Evolutionary conservation across 2,329 filamentous ascomycete genomes (phyloP).

Genomic region (Basipetospora chlamydospora): DNA sequence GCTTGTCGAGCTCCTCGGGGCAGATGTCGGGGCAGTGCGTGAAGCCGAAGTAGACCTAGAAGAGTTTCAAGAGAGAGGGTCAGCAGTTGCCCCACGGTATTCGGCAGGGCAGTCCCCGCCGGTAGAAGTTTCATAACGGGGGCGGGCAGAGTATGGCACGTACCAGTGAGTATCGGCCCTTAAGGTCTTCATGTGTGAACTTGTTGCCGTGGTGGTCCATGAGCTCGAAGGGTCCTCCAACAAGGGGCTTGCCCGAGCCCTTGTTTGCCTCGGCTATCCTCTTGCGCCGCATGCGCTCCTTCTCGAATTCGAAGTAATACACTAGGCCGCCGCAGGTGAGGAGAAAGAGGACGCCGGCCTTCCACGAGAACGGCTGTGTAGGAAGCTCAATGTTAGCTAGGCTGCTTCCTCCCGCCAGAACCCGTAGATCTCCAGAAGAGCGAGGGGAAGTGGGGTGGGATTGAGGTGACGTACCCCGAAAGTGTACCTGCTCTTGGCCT

Average conservation of each 20-base stretch:
- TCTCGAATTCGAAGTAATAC: slow-evolving; percentile 88
- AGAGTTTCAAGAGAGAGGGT: background rate
- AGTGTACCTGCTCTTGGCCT: slow-evolving; percentile 42
- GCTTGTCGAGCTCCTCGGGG: slow-evolving; percentile 97
- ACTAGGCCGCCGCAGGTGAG: slow-evolving; percentile 61
- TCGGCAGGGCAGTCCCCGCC: too few relatives aligned
- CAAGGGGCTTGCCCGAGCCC: slow-evolving; percentile 82
- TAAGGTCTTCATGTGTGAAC: slow-evolving; percentile 68
- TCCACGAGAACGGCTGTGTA: slow-evolving; percentile 77
- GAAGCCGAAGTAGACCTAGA: slow-evolving; percentile 92
- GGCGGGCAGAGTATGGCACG: slow-evolving; percentile 14
- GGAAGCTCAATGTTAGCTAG: slow-evolving; percentile 7
- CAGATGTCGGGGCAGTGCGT: slow-evolving; percentile 97
- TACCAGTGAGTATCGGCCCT: slow-evolving; percentile 72
- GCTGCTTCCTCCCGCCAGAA: background rate
- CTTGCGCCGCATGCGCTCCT: slow-evolving; percentile 78
- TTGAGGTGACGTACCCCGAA: slow-evolving; percentile 32
- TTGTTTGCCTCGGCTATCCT: slow-evolving; percentile 84
- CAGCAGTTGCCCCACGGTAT: too few relatives aligned
- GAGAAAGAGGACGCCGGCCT: slow-evolving; percentile 76
- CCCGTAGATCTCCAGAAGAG: background rate
- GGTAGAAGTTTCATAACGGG: too few relatives aligned
- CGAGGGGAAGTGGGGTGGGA: too few relatives aligned
- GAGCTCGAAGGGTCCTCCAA: slow-evolving; percentile 75
- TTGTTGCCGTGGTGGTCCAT: slow-evolving; percentile 66